These are phyloP conservation scores for Podospora didyma DNA, from an alignment of 495 filamentous ascomycete species.

Conservation along the genomic window DNA sequence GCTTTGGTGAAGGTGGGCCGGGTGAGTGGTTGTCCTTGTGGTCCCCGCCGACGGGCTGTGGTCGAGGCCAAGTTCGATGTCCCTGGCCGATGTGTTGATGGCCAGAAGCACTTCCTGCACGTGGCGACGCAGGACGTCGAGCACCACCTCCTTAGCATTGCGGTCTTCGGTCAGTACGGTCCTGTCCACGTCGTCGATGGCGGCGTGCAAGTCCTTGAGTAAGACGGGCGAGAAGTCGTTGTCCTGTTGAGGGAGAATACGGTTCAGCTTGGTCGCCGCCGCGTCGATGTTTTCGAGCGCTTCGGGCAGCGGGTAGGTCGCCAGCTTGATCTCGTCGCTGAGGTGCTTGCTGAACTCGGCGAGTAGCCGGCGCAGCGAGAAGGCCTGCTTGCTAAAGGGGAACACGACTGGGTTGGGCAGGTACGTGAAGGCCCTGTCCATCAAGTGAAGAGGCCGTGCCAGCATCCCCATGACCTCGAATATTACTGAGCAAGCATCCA, in stretches of 20 bases:
- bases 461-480: slow-evolving; percentile 46
- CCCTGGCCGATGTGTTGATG: slow-evolving; percentile 13
- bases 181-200: slow-evolving; percentile 13
- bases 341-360: slow-evolving; percentile 17
- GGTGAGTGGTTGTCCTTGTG: not conserved
- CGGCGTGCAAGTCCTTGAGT: slow-evolving; percentile 16
- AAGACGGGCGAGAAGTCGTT: slow-evolving; percentile 11
- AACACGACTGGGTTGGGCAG: slow-evolving; percentile 41
- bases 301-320: not conserved
- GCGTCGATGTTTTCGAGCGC: slow-evolving; percentile 5
- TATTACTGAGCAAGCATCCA: slow-evolving; percentile 23
- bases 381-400: slow-evolving; percentile 29
- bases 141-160: slow-evolving; percentile 15
- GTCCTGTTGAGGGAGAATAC: slow-evolving; percentile 2
- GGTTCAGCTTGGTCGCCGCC: slow-evolving; percentile 1
- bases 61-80: not conserved
- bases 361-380: slow-evolving; percentile 24
- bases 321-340: not conserved
- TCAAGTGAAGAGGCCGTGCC: slow-evolving; percentile 29
- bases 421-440: slow-evolving; percentile 32
- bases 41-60: not conserved
- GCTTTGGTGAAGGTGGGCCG: not conserved
- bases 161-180: slow-evolving; percentile 15
- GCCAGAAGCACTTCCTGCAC: slow-evolving; percentile 20
- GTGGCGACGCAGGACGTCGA: slow-evolving; percentile 22